Evolutionary conservation across 1,284 basidiomycete genomes (phyloP), one percentile per base, ranked within the genome.

Genomic region (Agroathelia rolfsii): DNA sequence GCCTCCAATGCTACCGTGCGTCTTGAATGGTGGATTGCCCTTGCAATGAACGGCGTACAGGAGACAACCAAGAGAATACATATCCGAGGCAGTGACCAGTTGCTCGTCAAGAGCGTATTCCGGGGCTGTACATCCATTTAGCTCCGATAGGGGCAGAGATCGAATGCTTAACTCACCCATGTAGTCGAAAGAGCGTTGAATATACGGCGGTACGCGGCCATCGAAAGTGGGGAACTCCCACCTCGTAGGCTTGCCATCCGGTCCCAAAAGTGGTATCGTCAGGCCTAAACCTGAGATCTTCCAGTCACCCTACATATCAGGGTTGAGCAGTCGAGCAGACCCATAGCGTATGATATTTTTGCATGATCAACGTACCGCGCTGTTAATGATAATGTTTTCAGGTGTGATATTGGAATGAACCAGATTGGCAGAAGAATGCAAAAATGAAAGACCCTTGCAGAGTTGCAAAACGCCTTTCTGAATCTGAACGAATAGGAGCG

Each of bases 391-490:
- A 34, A 96, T 57, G 59, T 72, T 81, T 44, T 93, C 89, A 1
- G 85, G 80, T 16, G 74, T 80, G 12, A 99, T 59, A 49, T 99
- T 96, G 17, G 88, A 77, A 52, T 99, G 94, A 28, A 99, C 85
- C 34, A 92, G 62, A 44, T 83, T 85, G 1, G 89, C 93, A 15
- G 88, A 92, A 6, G 74, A 76, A 55, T 99, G 94, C 9, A 99
- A 59, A 56, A 99, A 99, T 3, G 78, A 76, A 17, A 99, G 69
- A 0, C 89, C 94, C 55, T 92, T 90, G 59, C 88, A 90, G 8
- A 97, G 62, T 51, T 97, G 94, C 26, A 97, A 63, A 19, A 95
- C 79, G 6, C 94, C 94, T 57, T 97, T 98, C 53, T 96, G 94
- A 32, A 97, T 94, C 83, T 97, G 52, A 15, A 21, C 35, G 37